Percentiles rank a stretch among this genome's conserved stretches.
These are phyloP conservation scores for Fonsecaea erecta DNA, from an alignment of 2,329 filamentous ascomycete species.

Conservation along the genomic window DNA sequence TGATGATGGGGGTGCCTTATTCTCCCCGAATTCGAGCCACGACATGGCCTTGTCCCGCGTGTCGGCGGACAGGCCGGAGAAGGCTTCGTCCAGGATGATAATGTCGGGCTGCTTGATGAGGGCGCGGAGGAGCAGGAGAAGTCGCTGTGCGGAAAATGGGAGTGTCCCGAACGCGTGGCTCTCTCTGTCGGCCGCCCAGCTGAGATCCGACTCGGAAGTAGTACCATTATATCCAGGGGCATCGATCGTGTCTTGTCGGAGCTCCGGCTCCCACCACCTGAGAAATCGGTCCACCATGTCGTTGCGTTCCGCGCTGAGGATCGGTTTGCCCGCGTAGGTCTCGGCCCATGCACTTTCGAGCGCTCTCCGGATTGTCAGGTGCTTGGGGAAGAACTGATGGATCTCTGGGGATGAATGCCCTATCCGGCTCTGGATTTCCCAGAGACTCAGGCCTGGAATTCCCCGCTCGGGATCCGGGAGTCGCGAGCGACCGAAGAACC, in stretches of 20 bases:
- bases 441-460: conserved; percentile 78
- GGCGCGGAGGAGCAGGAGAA: conserved; percentile 81
- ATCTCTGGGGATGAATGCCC: conserved; percentile 95
- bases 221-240: conserved; percentile 19
- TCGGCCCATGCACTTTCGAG: conserved; percentile 89
- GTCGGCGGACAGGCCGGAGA: conserved; percentile 79
- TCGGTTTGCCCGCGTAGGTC: conserved; percentile 75
- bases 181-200: conserved; percentile 32
- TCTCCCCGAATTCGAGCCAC: conserved; percentile 70
- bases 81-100: conserved; percentile 84
- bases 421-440: conserved; percentile 87
- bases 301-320: conserved; percentile 62
- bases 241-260: conserved; percentile 61
- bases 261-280: conserved; percentile 75
- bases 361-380: conserved; percentile 72
- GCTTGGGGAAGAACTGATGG: conserved; percentile 86
- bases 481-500: conserved; percentile 80
- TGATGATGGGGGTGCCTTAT: neutral
- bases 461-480: conserved; percentile 69
- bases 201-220: conserved; percentile 27
- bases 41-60: conserved; percentile 85
- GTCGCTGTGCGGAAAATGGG: conserved; percentile 80
- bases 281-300: conserved; percentile 71
- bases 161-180: conserved; percentile 68
- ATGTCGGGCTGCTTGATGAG: conserved; percentile 80